Evolutionary conservation across 345 rosid species (phyloP).

Genomic region (Odontarrhena argentea): DNA sequence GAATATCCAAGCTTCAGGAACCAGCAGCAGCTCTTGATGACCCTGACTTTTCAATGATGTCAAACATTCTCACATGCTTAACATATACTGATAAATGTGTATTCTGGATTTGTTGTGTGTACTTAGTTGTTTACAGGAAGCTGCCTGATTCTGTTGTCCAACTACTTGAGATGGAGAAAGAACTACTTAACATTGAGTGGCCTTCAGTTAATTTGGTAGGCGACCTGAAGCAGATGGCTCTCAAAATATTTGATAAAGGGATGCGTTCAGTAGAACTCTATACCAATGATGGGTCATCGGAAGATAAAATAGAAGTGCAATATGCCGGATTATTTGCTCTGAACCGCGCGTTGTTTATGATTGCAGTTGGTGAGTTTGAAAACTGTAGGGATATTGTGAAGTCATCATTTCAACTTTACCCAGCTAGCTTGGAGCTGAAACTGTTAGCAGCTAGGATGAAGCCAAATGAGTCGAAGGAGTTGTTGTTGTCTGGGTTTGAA

Average conservation of each 20-base stretch:
- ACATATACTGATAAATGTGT: constrained; percentile 88
- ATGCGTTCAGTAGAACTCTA: constrained; percentile 44
- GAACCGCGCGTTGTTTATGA: constrained; percentile 61
- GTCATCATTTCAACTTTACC: constrained; percentile 56
- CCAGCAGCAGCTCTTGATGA: constrained; percentile 58
- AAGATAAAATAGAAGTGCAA: constrained; percentile 40
- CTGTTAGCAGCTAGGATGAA: constrained; percentile 62
- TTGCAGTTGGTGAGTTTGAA: constrained; percentile 55
- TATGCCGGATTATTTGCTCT: constrained; percentile 59
- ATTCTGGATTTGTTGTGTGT: constrained; percentile 98
- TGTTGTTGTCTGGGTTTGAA: constrained; percentile 57
- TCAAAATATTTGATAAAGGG: constrained; percentile 56
- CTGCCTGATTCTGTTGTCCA: constrained; percentile 75
- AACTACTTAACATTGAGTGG: constrained; percentile 72
- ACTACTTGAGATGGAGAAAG: constrained; percentile 76
- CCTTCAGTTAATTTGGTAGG: constrained; percentile 56
- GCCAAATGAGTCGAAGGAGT: constrained; percentile 43
- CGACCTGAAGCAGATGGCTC: constrained; percentile 58
- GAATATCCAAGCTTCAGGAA: constrained; percentile 48
- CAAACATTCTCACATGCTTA: constrained; percentile 82
- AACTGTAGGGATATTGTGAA: constrained; percentile 52
- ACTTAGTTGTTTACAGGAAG: constrained; percentile 97
- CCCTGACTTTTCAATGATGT: constrained; percentile 60
- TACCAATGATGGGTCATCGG: constrained; percentile 36
- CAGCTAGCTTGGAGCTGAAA: constrained; percentile 70